phyloP scores from a whole-genome alignment of 2,329 filamentous ascomycete species.

The Tolypocladium paradoxum region DNA sequence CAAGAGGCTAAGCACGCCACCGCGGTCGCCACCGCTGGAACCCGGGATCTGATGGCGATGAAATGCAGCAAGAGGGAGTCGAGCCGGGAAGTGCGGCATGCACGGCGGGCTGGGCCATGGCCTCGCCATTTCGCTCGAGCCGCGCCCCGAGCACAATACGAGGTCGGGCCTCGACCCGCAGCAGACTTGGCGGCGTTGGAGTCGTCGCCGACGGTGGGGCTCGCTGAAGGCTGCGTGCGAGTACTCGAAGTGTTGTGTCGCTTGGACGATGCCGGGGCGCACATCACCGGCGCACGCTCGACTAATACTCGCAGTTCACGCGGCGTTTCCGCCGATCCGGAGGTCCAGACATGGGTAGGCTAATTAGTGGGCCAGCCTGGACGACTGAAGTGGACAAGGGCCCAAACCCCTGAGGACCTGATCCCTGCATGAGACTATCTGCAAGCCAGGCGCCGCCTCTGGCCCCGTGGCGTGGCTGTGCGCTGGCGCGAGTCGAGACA shows the following conservation, averaged over 20 bases:
- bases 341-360: too few relatives aligned
- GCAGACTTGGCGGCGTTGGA: background rate
- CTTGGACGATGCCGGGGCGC: too few relatives aligned
- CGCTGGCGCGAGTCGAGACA: background rate
- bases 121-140: background rate
- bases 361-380: background rate
- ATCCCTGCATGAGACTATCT: too few relatives aligned
- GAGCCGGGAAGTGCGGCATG: background rate
- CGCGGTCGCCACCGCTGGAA: background rate
- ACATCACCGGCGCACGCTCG: too few relatives aligned
- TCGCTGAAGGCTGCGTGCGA: background rate
- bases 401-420: too few relatives aligned
- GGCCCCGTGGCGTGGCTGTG: background rate
- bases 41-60: background rate
- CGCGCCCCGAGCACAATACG: background rate
- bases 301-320: too few relatives aligned
- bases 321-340: background rate
- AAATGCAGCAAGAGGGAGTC: background rate
- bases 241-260: background rate
- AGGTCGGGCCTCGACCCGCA: background rate
- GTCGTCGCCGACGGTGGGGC: background rate
- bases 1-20: background rate
- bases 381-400: background rate
- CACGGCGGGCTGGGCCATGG: too few relatives aligned
- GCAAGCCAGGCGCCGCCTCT: background rate